Base-by-base conservation (phyloP, 495 filamentous ascomycete genomes). In the Schizothecium vesticola region DNA sequence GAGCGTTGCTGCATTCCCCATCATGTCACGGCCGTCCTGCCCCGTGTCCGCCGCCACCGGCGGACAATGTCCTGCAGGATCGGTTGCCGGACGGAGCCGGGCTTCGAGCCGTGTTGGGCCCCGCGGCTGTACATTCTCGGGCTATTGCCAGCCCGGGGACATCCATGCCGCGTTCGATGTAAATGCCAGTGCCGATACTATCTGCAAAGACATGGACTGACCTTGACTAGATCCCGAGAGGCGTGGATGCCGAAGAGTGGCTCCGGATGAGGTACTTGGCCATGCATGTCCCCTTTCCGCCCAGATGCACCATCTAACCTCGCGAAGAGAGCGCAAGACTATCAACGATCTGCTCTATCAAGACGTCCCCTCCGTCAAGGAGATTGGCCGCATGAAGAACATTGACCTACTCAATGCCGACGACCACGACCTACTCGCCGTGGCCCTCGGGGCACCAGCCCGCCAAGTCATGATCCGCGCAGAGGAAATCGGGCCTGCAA, bases 391-490 rank as follows among this genome's bases (percentile, higher is more conserved):
- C 16, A 70, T 77, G 63, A 72, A 75, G 29, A 78, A 80, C 56
- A 73, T 83, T 68, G 83, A 86, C 70, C 63, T 74, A 13, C 80
- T 85, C 43, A 80, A 79, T 24, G 82, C 78, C 13, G 71, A 71
- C 55, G 79, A 83, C 28, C 77, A 81, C 22, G 82, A 84, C 29
- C 72, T 86, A 13, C 74, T 86, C 28, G 83, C 82, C 8, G 77
- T 81, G 1, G 84, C 84, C 10, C 75, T 86, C 6, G 83, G 84
- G 4, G 83, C 83, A 0, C 84, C 84, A 5, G 83, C 81, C 23
- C 78, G 84, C 11, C 82, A 83, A 59, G 84, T 86, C 36, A 82
- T 85, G 68, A 71, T 83, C 43, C 73, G 82, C 58, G 84, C 84
- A 25, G 84, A 86, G 70, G 80, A 83, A 63, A 80, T 85, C 23